Percentiles rank a stretch among this genome's conserved stretches.
These are phyloP conservation scores for Dactylellina leptospora DNA, from an alignment of 2,329 filamentous ascomycete species.

Conservation along the genomic window DNA sequence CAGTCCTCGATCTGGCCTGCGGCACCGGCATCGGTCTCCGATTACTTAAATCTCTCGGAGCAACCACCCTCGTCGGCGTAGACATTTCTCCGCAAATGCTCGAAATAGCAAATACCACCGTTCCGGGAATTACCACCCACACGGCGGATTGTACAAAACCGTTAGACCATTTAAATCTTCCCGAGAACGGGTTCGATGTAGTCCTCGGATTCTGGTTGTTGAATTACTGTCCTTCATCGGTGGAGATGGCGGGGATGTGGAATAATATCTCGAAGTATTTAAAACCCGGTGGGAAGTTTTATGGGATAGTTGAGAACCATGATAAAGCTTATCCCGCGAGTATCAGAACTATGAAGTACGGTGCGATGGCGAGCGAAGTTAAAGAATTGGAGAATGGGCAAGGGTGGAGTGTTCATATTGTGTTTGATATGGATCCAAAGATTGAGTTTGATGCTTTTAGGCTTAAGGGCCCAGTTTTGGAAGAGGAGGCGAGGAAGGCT, in stretches of 20 bases:
- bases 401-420: conserved; percentile 3
- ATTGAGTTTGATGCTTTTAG: conserved; percentile 2
- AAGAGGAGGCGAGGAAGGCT: not conserved
- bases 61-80: conserved; percentile 1
- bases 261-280: not conserved
- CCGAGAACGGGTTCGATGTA: not conserved
- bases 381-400: not conserved
- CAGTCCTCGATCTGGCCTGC: not conserved
- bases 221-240: not conserved
- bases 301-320: conserved; percentile 6
- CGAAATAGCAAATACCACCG: not conserved
- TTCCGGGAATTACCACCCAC: not conserved
- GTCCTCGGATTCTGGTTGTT: not conserved
- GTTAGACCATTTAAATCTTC: not conserved
- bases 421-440: not conserved
- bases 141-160: not conserved
- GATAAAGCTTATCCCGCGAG: not conserved
- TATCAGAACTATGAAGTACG: not conserved
- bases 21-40: not conserved
- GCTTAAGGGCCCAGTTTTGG: not conserved
- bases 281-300: conserved; percentile 1
- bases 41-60: not conserved
- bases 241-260: conserved; percentile 5
- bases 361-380: not conserved
- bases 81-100: conserved; percentile 7